Conservation (phyloP, 176 grass and related monocot species). For the Musa schizocarpa region DNA sequence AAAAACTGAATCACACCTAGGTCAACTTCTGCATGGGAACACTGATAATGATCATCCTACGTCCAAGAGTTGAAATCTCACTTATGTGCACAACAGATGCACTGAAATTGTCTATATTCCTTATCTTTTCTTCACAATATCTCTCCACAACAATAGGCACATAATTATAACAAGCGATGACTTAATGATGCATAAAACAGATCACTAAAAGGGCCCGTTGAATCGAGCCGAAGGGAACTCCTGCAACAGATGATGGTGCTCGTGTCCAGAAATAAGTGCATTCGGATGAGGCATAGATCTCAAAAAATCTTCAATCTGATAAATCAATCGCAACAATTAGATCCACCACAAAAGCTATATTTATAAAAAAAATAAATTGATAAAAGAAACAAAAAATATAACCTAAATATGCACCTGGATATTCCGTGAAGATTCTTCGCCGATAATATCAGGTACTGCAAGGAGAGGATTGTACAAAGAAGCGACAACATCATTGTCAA, state of each 20-base stretch:
- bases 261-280: neutral
- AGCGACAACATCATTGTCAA: neutral
- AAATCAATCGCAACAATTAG: neutral
- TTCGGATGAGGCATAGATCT: neutral
- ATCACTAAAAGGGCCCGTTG: neutral
- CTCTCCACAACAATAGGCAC: too few relatives aligned
- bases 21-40: too few relatives aligned
- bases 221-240: neutral
- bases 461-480: neutral
- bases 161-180: too few relatives aligned
- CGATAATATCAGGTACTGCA: neutral
- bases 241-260: neutral
- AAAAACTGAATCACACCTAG: too few relatives aligned
- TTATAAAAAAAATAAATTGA: neutral
- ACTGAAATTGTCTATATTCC: too few relatives aligned
- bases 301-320: neutral
- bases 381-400: neutral
- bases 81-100: too few relatives aligned
- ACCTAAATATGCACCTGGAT: neutral
- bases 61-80: too few relatives aligned
- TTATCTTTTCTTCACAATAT: too few relatives aligned
- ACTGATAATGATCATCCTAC: too few relatives aligned
- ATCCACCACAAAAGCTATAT: neutral
- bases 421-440: neutral
- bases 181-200: too few relatives aligned